phyloP scores from a whole-genome alignment of 176 grass and related monocot species.

The Carex cristatella region DNA sequence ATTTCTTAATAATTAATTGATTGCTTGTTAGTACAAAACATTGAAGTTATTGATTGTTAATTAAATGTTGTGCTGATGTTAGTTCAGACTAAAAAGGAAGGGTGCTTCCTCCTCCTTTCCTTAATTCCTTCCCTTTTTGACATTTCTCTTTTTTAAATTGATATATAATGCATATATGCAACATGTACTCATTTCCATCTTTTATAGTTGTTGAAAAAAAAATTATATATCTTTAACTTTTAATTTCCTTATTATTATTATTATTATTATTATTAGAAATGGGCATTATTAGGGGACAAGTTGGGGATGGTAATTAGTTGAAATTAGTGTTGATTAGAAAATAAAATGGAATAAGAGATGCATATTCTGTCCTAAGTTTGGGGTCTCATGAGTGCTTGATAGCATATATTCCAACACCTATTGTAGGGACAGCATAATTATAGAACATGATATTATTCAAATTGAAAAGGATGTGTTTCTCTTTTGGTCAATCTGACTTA shows the following conservation, averaged over 20 bases:
- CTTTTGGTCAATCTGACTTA: slow-evolving; percentile 15
- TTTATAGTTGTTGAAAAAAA: background rate
- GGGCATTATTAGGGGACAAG: background rate
- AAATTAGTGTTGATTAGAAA: background rate
- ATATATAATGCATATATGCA: background rate
- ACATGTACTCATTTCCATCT: background rate
- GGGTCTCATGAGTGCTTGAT: slow-evolving; percentile 12
- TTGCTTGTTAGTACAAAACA: background rate
- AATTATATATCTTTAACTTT: background rate
- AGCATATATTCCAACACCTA: slow-evolving; percentile 21
- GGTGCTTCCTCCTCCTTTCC: slow-evolving; percentile 12
- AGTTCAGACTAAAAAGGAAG: slow-evolving; percentile 6
- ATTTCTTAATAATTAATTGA: slow-evolving; percentile 21
- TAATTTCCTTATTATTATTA: background rate
- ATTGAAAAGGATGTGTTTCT: background rate
- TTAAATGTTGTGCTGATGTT: background rate
- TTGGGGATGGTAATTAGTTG: background rate
- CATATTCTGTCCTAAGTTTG: slow-evolving; percentile 15
- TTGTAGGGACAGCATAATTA: slow-evolving; percentile 1
- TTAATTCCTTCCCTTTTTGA: background rate
- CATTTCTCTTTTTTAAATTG: background rate
- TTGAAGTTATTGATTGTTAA: background rate
- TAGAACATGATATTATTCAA: background rate
- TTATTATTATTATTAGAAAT: background rate
- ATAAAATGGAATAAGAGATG: background rate